A percentile compares a stretch with the other conserved stretches of the same genome.
Conservation (phyloP, 225 moss, liverwort and hornwort species). For the Pseudoscleropodium purum region DNA sequence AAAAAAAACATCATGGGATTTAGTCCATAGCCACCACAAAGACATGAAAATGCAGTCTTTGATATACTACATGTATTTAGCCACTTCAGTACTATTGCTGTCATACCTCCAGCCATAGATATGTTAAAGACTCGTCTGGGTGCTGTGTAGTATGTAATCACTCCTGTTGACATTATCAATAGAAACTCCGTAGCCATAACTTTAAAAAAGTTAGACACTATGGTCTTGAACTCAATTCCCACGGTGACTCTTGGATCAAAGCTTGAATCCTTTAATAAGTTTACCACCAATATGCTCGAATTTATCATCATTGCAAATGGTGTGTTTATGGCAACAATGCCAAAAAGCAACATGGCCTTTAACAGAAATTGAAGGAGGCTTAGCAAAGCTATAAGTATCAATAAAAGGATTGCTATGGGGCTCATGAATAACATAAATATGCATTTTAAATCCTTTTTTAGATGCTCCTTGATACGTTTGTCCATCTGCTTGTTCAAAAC, state of each 20-base stretch:
- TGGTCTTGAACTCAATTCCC: background rate
- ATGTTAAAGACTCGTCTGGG: fast-evolving
- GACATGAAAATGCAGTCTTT: background rate
- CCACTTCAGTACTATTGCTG: background rate
- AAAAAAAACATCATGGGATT: background rate
- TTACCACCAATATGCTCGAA: background rate
- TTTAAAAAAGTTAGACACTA: background rate
- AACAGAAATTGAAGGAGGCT: background rate
- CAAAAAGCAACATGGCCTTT: background rate
- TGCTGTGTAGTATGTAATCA: background rate
- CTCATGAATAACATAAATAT: too few species aligned
- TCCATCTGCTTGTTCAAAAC: too few species aligned
- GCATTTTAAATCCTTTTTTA: too few species aligned
- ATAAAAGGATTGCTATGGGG: too few species aligned
- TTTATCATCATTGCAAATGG: too few species aligned
- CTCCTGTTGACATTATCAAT: background rate
- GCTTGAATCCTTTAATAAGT: too few species aligned
- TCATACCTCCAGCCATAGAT: background rate
- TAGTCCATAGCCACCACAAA: background rate
- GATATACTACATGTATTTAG: background rate
- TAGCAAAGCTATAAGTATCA: too few species aligned
- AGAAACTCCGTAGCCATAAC: background rate
- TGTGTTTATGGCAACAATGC: background rate
- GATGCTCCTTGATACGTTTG: too few species aligned
- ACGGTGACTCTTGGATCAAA: fast-evolving